phyloP scores from a whole-genome alignment of 768 basidiomycete species.

The Coprinellus micaceus region DNA sequence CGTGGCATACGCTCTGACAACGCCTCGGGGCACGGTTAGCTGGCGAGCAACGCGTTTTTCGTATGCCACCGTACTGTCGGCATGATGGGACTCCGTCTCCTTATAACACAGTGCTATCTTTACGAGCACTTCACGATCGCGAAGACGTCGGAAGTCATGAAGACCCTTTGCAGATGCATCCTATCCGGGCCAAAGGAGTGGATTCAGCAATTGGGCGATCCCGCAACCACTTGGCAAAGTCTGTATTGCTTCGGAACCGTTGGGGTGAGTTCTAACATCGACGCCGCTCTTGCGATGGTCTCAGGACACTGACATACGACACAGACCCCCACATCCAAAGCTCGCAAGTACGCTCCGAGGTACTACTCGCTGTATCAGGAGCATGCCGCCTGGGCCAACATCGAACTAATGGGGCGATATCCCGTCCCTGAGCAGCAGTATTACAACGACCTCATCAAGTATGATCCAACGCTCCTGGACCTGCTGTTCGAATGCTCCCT shows the following conservation, averaged over 20 bases:
- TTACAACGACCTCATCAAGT: constrained; percentile 15
- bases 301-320: too few species aligned
- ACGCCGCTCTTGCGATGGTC: too few species aligned
- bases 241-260: constrained; percentile 11
- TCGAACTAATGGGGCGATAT: constrained; percentile 15
- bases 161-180: constrained; percentile 20
- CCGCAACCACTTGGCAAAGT: constrained; percentile 25
- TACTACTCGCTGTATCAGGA: constrained; percentile 28
- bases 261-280: constrained; percentile 10
- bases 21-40: too few species aligned
- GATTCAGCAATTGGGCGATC: constrained; percentile 16
- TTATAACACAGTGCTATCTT: constrained; percentile 20
- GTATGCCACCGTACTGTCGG: constrained; percentile 23
- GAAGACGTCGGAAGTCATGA: constrained; percentile 22
- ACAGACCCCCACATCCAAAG: constrained; percentile 17
- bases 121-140: constrained; percentile 17
- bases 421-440: constrained; percentile 17
- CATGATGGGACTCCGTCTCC: constrained; percentile 14
- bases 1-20: too few species aligned
- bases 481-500: constrained; percentile 24
- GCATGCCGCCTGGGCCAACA: constrained; percentile 19
- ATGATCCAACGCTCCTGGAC: constrained; percentile 19
- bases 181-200: constrained; percentile 18
- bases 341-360: constrained; percentile 19
- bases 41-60: too few species aligned